Percentiles rank a stretch among this genome's conserved stretches.
Evolutionary conservation across 345 rosid species (phyloP).

Genomic region (Euphorbia tirucalli): DNA sequence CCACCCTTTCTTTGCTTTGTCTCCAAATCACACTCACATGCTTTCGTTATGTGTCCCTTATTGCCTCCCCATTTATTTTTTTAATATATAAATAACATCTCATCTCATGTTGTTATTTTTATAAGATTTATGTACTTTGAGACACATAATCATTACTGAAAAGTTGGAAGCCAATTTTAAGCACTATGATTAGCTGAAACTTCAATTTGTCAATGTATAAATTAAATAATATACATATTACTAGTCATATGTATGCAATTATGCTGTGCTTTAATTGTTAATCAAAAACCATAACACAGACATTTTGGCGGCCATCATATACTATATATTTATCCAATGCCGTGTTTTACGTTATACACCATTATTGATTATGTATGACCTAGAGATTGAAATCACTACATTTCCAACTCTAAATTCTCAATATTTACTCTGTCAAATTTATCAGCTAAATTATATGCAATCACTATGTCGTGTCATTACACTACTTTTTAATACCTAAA

Average conservation of each 20-base stretch:
- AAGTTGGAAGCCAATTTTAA: conserved; percentile 8
- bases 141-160: conserved; percentile 32
- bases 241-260: not conserved
- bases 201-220: not conserved
- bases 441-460: too few species aligned
- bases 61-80: not conserved
- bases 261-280: not conserved
- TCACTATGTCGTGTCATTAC: too few species aligned
- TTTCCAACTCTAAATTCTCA: too few species aligned
- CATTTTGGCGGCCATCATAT: not conserved
- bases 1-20: conserved; percentile 36
- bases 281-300: not conserved
- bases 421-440: too few species aligned
- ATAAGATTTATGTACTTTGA: not conserved
- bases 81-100: too few species aligned
- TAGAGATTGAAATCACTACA: too few species aligned
- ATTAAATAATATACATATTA: not conserved
- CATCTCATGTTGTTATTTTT: conserved; percentile 16
- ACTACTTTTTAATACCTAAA: too few species aligned
- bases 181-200: not conserved
- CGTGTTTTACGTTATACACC: not conserved
- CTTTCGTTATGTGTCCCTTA: conserved; percentile 15
- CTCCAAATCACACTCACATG: conserved; percentile 46
- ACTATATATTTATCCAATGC: not conserved
- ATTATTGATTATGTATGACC: too few species aligned